Percentiles rank a stretch among this genome's conserved stretches.
Evolutionary conservation across 2,329 filamentous ascomycete genomes (phyloP).

Genomic region (Fulvia fulva): DNA sequence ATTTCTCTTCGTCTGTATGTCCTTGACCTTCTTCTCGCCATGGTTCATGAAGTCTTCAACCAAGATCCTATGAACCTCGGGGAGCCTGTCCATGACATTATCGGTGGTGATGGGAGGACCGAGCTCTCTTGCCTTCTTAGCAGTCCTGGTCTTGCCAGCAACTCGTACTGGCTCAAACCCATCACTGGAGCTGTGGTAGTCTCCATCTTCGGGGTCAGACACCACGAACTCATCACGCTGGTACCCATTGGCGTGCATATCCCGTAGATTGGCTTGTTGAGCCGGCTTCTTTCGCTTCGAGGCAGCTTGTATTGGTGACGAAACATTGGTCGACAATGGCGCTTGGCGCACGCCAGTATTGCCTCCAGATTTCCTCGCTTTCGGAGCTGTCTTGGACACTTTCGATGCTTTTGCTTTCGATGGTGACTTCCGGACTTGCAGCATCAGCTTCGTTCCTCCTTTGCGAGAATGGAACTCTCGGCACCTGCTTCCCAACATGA

Average conservation of each 20-base stretch:
- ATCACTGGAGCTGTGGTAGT: constrained; percentile 34
- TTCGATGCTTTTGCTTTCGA: constrained; percentile 23
- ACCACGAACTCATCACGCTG: constrained; percentile 37
- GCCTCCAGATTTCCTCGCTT: constrained; percentile 30
- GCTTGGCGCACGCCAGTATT: constrained; percentile 38
- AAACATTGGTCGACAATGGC: constrained; percentile 63
- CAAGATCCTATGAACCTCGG: constrained; percentile 59
- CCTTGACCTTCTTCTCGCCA: constrained; percentile 58
- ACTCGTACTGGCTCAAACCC: constrained; percentile 44
- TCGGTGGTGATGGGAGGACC: constrained; percentile 59
- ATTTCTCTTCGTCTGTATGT: constrained; percentile 57
- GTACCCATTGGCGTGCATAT: constrained; percentile 33
- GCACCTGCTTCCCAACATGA: constrained; percentile 43
- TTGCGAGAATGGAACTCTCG: constrained; percentile 45
- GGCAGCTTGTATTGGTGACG: constrained; percentile 56
- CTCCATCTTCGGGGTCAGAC: constrained; percentile 27
- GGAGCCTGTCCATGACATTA: constrained; percentile 50
- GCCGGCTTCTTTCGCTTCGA: constrained; percentile 35
- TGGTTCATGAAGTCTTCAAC: constrained; percentile 62
- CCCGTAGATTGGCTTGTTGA: constrained; percentile 24
- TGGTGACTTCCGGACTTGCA: constrained; percentile 48
- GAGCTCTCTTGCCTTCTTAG: constrained; percentile 36
- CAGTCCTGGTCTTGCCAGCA: constrained; percentile 38
- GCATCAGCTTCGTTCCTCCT: constrained; percentile 44
- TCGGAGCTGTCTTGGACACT: constrained; percentile 32